phyloP scores from a whole-genome alignment of 2,329 filamentous ascomycete species.

The Monosporascus sp. region DNA sequence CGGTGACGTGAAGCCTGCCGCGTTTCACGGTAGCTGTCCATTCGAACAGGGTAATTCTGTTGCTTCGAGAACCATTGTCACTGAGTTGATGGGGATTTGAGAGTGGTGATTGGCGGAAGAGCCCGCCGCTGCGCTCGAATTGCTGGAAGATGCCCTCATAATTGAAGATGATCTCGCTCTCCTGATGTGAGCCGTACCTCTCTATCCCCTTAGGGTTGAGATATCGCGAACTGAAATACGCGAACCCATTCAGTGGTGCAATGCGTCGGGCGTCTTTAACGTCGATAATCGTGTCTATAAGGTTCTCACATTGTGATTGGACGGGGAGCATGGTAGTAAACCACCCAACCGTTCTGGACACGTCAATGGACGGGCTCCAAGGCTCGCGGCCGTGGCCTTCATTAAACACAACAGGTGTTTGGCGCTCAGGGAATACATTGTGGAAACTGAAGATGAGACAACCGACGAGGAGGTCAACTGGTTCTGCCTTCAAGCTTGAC shows the following conservation, averaged over 20 bases:
- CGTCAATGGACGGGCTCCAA: conserved; percentile 26
- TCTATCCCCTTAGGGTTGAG: background rate
- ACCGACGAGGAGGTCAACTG: conserved; percentile 34
- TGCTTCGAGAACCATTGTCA: background rate
- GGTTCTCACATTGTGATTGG: conserved; percentile 1
- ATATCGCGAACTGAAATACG: background rate
- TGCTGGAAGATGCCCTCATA: background rate
- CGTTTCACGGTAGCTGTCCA: background rate
- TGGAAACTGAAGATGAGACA: conserved; percentile 25
- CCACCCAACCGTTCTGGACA: conserved; percentile 39
- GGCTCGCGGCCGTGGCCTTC: conserved; percentile 39
- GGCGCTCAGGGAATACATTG: conserved; percentile 28
- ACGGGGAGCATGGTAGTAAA: conserved; percentile 38
- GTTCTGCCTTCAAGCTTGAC: conserved; percentile 25
- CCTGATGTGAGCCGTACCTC: background rate
- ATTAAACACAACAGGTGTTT: conserved; percentile 30
- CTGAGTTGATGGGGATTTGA: background rate
- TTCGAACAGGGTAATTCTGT: background rate
- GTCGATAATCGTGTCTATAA: background rate
- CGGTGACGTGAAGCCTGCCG: background rate
- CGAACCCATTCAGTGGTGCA: background rate
- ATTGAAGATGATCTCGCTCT: background rate
- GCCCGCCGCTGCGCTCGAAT: background rate
- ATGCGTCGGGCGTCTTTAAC: background rate
- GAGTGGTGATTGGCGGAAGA: background rate